A percentile compares a stretch with the other conserved stretches of the same genome.
phyloP scores from a whole-genome alignment of 345 rosid genomes.

The Corchorus olitorius region DNA sequence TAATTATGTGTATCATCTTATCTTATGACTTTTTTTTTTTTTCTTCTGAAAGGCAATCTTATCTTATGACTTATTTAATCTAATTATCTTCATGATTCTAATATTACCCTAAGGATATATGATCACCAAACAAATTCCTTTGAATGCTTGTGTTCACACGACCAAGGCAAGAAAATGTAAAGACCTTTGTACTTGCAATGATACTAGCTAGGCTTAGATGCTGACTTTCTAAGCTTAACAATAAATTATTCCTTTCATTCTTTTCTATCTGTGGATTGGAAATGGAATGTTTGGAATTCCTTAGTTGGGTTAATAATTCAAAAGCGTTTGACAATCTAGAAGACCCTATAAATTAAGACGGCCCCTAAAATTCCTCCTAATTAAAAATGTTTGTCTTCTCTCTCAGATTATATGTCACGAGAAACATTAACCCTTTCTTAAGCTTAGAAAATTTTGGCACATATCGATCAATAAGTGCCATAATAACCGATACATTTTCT shows the following conservation, averaged over 20 bases:
- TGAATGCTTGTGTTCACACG: neutral
- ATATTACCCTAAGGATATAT: neutral
- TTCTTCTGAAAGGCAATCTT: no score
- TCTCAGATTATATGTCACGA: neutral
- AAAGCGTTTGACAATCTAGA: slow-evolving; percentile 12
- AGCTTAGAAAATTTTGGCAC: neutral
- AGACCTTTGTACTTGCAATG: neutral
- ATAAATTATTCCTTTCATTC: neutral
- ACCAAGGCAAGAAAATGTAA: neutral
- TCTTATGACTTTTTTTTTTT: no score
- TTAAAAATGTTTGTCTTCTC: neutral
- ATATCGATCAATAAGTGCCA: slow-evolving; percentile 6
- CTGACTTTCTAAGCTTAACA: neutral
- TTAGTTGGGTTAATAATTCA: neutral
- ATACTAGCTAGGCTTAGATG: neutral
- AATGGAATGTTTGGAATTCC: slow-evolving; percentile 7
- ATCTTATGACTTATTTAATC: no score
- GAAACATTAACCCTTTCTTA: neutral
- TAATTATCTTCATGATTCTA: no score
- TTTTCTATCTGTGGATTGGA: neutral
- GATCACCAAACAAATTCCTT: neutral
- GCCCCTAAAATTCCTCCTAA: neutral
- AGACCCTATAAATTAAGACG: neutral
- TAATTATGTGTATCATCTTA: no score
- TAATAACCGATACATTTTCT: slow-evolving; percentile 1